Evolutionary conservation across 2,329 filamentous ascomycete genomes (phyloP), one percentile per base, ranked within the genome.

Genomic region (Fusarium pseudoanthophilum): DNA sequence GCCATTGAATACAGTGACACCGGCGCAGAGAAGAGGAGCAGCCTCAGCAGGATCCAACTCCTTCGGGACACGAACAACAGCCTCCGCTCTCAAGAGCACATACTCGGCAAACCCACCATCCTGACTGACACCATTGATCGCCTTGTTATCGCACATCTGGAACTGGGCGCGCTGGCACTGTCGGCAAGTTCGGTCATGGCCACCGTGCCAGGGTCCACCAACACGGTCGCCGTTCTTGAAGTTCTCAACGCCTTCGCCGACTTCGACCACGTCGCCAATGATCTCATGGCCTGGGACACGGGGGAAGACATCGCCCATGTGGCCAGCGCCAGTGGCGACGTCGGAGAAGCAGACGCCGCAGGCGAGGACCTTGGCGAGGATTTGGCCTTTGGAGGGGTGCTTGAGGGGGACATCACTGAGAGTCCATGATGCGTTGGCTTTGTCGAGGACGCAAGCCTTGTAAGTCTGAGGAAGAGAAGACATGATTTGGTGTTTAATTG

Each of bases 281-380:
- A 92, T 83, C 79, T 95, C 92, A 81, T 95, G 93, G 28, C 93
- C 93, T 1, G 91, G 90, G 5, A 90, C 82, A 11, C 89, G 86
- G 3, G 92, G 92, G 75, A 88, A 91, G 26, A 85, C 75, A 48
- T 88, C 85, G 16, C 88, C 89, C 48, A 92, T 82, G 9, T 81
- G 76, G 30, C 89, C 89, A 6, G 77, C 52, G 56, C 86, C 83
- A 3, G 88, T 80, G 60, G 80, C 81, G 26, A 82, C 69, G 75
- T 94, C 92, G 2, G 87, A 88, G 79, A 90, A 91, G 80, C 92
- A 95, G 55, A 95, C 88, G 48, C 92, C 92, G 74, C 90, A 93
- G 11, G 92, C 92, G 14, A 90, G 83, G 6, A 93, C 88, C 79
- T 94, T 94, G 80, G 93, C 86, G 32, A 95, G 87, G 6, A 95